Base-by-base conservation (phyloP, 2,329 filamentous ascomycete species). In the Aspergillus alliaceus region DNA sequence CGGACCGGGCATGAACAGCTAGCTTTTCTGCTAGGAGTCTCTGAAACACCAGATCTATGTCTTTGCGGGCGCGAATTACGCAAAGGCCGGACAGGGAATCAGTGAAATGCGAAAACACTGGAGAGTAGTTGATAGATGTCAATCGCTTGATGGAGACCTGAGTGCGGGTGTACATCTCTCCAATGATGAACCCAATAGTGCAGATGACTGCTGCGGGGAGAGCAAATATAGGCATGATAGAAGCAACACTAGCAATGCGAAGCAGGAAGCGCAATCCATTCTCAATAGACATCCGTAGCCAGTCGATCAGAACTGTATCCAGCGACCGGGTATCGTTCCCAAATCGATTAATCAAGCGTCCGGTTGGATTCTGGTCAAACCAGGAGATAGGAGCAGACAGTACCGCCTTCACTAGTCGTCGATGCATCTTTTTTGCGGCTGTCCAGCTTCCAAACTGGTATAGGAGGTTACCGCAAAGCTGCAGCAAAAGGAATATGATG, bases 271-370 rank as follows among this genome's bases (percentile, higher is more conserved):
- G 68, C 52, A 81, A 71, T 9, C 69, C 60, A 12, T 73, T 73
- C 29, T 67, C 65, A 14, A 67, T 76, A 0, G 84, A 64, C 46
- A 69, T 66, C 27, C 68, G 61, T 18, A 67, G 70, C 73, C 81
- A 77, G 1, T 74, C 71, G 20, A 78, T 76, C 6, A 86, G 68
- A 1, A 71, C 64, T 7, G 75, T 78, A 61, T 86, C 84, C 51
- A 86, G 76, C 0, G 82, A 83, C n/a, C 77, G 75, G 67, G 84
- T 84, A 58, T 86, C 83, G 34, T 82, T 81, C 1, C 81, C 81
- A 60, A 85, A 83, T 12, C 84, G 79, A 63, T 69, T 69, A 6
- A 69, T 65, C 9, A 63, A 62, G 6, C 82, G 78, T 12, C 82
- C 80, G 15, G 82, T 76, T 0, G 83, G 79, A 1, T 82, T 77